Conservation (phyloP, 352 stramenopile species). For the Phytopythium helicoides region DNA sequence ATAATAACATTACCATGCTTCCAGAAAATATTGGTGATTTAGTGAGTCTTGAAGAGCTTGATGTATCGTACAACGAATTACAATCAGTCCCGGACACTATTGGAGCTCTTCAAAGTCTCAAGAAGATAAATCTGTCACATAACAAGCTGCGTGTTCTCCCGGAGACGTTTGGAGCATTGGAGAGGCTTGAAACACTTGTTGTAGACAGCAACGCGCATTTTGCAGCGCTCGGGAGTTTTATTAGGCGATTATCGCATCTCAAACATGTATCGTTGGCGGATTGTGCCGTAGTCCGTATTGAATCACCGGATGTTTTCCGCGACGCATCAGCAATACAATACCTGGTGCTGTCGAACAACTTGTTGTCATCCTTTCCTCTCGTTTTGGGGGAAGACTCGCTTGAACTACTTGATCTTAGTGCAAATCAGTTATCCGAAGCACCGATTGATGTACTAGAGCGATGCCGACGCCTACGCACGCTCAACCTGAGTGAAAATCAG, state of each 20-base stretch:
- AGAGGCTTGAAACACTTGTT: conserved; percentile 20
- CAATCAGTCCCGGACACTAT: conserved; percentile 34
- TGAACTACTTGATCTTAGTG: conserved; percentile 28
- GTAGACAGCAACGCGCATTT: conserved; percentile 47
- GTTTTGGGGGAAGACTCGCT: conserved; percentile 45
- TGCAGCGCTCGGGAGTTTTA: conserved; percentile 28
- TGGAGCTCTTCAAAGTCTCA: conserved; percentile 37
- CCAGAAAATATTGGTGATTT: conserved; percentile 42
- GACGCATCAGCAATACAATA: conserved; percentile 36
- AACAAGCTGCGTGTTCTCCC: conserved; percentile 51
- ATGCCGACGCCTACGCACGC: conserved; percentile 28
- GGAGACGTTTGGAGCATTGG: conserved; percentile 31
- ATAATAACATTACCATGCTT: conserved; percentile 40
- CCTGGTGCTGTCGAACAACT: conserved; percentile 40
- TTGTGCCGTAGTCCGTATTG: conserved; percentile 44
- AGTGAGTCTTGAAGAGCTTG: conserved; percentile 30
- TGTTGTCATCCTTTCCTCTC: conserved; percentile 38
- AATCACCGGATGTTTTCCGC: conserved; percentile 41
- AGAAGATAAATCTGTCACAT: conserved; percentile 27
- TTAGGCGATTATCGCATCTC: conserved; percentile 31
- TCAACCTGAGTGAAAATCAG: conserved; percentile 54
- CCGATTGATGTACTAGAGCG: conserved; percentile 37
- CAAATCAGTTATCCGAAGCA: conserved; percentile 35
- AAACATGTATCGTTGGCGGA: conserved; percentile 26
- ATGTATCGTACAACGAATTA: conserved; percentile 41